A percentile compares a stretch with the other conserved stretches of the same genome.
Evolutionary conservation across 345 rosid species (phyloP).

Genomic region (Gossypium thurberi): DNA sequence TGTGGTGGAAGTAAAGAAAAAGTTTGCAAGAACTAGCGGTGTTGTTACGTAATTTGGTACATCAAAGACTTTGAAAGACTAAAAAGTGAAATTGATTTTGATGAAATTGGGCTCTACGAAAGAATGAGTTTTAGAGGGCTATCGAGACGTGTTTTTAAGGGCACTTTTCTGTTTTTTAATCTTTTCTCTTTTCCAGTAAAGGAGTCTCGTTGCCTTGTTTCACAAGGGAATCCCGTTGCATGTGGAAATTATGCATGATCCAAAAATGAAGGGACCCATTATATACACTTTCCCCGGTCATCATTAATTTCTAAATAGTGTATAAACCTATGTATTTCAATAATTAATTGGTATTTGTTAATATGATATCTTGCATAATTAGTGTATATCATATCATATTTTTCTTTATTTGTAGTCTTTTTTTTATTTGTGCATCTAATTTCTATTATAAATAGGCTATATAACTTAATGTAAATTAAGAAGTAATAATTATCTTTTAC

Average conservation of each 20-base stretch:
- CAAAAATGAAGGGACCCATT: conserved; percentile 15
- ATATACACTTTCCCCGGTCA: background rate
- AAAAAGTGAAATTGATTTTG: background rate
- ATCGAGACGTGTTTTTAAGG: conserved; percentile 16
- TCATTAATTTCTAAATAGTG: background rate
- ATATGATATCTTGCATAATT: too few relatives aligned
- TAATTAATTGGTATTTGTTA: too few relatives aligned
- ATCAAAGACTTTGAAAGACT: conserved; percentile 11
- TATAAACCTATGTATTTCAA: too few relatives aligned
- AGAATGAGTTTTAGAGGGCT: background rate
- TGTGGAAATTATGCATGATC: conserved; percentile 23
- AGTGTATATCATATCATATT: too few relatives aligned
- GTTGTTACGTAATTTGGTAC: conserved; percentile 25
- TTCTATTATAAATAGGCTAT: too few relatives aligned
- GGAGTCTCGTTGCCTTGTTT: conserved; percentile 9
- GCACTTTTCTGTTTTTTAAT: background rate
- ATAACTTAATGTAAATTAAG: too few relatives aligned
- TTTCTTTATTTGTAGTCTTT: too few relatives aligned
- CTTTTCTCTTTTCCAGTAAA: background rate
- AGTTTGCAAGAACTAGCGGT: background rate
- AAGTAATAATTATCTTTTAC: too few relatives aligned
- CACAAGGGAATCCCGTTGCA: conserved; percentile 23
- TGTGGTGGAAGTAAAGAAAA: background rate
- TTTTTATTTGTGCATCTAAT: too few relatives aligned
- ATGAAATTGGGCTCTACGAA: background rate